Percentiles rank a stretch among this genome's conserved stretches.
These are phyloP conservation scores for Cyclotella kingstonii DNA, from an alignment of 108 stramenopile genomes.

Conservation along the genomic window DNA sequence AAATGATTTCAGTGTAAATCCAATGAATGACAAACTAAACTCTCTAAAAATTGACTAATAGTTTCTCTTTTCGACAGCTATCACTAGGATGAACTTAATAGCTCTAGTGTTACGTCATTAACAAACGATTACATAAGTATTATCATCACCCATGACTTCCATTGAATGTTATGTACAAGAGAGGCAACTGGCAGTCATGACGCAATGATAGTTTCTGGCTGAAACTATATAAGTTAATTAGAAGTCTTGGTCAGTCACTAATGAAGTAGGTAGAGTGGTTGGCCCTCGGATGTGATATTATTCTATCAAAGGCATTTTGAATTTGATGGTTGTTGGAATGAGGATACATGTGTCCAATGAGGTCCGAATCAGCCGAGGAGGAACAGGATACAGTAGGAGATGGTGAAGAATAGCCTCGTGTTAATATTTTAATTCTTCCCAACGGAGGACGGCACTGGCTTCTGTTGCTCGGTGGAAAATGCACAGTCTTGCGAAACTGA, in stretches of 20 bases:
- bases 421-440: constrained; percentile 3
- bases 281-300: background rate
- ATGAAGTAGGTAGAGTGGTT: background rate
- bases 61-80: no score
- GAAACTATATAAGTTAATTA: background rate
- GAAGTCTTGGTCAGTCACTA: no score
- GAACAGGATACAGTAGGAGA: background rate
- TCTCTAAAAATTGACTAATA: no score
- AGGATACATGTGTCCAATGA: background rate
- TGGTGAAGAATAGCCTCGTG: background rate
- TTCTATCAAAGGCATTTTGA: constrained; percentile 1
- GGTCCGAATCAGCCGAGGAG: background rate
- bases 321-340: background rate
- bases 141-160: no score
- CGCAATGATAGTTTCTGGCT: background rate
- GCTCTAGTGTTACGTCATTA: no score
- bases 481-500: constrained; percentile 1
- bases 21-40: no score
- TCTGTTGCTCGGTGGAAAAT: background rate
- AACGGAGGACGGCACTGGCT: constrained; percentile 1
- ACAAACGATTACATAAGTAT: no score
- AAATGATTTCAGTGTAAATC: no score
- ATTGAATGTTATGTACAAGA: no score
- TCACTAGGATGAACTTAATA: no score
- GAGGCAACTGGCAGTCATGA: background rate